Evolutionary conservation across 768 basidiomycete genomes (phyloP), one percentile per base, ranked within the genome.

Genomic region (Mycena vulgaris): DNA sequence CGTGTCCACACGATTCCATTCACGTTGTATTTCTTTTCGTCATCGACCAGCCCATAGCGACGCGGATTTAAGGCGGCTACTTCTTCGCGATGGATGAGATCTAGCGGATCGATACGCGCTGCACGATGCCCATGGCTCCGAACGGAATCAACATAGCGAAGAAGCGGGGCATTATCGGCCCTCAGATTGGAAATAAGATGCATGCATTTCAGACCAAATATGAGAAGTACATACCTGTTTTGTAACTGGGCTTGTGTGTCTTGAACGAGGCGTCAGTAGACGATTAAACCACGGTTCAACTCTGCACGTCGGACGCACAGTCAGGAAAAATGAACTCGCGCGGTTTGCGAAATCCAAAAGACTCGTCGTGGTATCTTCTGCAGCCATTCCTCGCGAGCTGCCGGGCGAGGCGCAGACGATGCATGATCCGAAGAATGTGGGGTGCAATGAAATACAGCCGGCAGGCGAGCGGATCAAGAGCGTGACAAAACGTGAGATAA

Each of bases 101-200:
- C 95, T 39, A 97, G 82, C 0, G 96, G 96, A 77, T 98, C 96
- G 47, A 97, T 93, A 48, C 88, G 86, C 0, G 95, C 95, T 4
- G 95, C 94, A 33, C 94, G 89, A 75, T 96, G 95, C 0, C 93
- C 93, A 72, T 95, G 93, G 0, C 86, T 91, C n/a, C 95, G 88
- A 74, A 97, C 87, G 2, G 93, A 92, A 78, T 97, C 96, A 14
- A 96, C 94, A 77, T 96, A 97, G 37, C 96, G 92, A 49, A 97
- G 82, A 21, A 98, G 83, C 4, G 94, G 84, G 0, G 95, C 95
- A 74, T 97, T 96, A 4, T 78, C 77, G 17, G 85, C 85, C 94
- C 93, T 94, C 37, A 21, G 33, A 13, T n/a, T n/a, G 27, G 0
- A 7, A 10, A 1, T 40, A 14, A 58, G 27, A 31, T 10, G 21